Conservation (phyloP, 1,139 yeast genomes). For the Yamadazyma taylorii region DNA sequence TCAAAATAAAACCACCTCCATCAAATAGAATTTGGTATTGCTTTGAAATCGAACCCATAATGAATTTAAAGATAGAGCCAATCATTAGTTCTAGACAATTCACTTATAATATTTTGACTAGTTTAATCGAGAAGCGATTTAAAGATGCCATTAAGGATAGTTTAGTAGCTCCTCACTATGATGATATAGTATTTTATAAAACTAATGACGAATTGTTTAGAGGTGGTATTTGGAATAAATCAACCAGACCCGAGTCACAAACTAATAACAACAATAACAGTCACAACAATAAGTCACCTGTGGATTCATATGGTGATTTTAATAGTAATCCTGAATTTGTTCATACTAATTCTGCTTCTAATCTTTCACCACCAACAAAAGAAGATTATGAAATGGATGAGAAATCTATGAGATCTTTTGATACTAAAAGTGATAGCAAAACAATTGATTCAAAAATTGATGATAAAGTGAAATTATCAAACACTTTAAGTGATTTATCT, state of each 20-base stretch:
- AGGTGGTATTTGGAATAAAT: constrained; percentile 88
- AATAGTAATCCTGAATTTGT: too few relatives aligned
- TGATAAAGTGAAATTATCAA: constrained; percentile 16
- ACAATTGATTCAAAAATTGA: constrained; percentile 5
- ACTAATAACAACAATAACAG: not conserved
- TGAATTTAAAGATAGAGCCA: constrained; percentile 81
- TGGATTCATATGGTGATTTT: too few relatives aligned
- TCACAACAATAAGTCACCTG: constrained; percentile 8
- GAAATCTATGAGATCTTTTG: not conserved
- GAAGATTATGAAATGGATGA: not conserved
- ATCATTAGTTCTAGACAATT: constrained; percentile 81
- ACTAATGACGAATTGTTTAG: constrained; percentile 70
- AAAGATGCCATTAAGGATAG: constrained; percentile 79
- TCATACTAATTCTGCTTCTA: too few relatives aligned
- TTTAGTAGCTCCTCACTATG: constrained; percentile 84
- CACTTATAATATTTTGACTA: constrained; percentile 75
- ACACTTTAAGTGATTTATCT: constrained; percentile 37
- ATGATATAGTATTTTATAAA: constrained; percentile 73
- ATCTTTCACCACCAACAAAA: not conserved
- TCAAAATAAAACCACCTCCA: constrained; percentile 84
- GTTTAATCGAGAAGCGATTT: constrained; percentile 73
- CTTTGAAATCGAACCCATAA: constrained; percentile 74
- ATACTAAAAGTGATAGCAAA: not conserved
- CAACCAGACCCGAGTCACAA: constrained; percentile 17
- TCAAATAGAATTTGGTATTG: constrained; percentile 89